These are phyloP conservation scores for Globisporangium megalacanthum DNA, from an alignment of 352 stramenopile genomes.

Conservation along the genomic window DNA sequence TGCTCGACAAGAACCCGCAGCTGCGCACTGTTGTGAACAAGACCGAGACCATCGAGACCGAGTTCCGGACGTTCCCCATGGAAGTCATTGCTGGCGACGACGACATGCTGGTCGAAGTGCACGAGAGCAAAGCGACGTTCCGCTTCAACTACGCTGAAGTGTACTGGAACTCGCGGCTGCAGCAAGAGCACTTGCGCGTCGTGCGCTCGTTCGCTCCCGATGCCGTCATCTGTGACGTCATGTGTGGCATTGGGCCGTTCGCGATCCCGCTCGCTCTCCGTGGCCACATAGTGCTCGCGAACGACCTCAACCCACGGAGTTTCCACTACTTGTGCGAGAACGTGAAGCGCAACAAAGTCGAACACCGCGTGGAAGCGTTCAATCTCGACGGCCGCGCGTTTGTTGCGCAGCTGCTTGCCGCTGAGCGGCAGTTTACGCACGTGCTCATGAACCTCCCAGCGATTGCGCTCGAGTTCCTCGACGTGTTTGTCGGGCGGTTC, in stretches of 20 bases:
- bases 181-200: constrained; percentile 92
- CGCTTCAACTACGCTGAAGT: constrained; percentile 94
- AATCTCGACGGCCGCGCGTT: constrained; percentile 95
- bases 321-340: constrained; percentile 92
- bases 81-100: constrained; percentile 90
- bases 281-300: constrained; percentile 85
- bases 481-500: constrained; percentile 59
- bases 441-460: constrained; percentile 97
- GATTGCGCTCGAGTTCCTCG: constrained; percentile 92
- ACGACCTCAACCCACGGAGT: constrained; percentile 91
- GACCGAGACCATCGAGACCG: constrained; percentile 91
- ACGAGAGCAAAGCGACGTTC: constrained; percentile 93
- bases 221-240: constrained; percentile 92
- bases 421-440: constrained; percentile 79
- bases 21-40: constrained; percentile 98
- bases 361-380: constrained; percentile 66
- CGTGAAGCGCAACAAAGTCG: constrained; percentile 88
- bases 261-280: constrained; percentile 89
- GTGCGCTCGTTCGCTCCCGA: constrained; percentile 62
- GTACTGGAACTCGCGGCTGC: constrained; percentile 96
- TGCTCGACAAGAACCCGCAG: constrained; percentile 96
- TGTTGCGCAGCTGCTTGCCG: constrained; percentile 65
- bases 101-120: constrained; percentile 83
- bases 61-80: constrained; percentile 96
- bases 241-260: constrained; percentile 96